These are phyloP conservation scores for Thuja plicata DNA, from an alignment of 83 land plant genomes.

Conservation along the genomic window DNA sequence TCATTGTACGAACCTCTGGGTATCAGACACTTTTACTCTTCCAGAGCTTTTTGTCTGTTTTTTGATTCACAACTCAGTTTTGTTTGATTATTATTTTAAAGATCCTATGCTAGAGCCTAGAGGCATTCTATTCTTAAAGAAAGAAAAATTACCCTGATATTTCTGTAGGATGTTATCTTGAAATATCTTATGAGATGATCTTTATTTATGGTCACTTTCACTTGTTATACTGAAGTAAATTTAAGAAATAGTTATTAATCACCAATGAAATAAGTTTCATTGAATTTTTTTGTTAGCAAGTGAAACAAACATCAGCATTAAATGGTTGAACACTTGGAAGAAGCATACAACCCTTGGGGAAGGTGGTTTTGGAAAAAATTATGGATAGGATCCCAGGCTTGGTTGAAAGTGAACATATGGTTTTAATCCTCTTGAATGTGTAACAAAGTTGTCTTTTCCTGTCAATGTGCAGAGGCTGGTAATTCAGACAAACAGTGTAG, in stretches of 20 bases:
- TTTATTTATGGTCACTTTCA: background rate
- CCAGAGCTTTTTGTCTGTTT: background rate
- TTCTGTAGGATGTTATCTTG: background rate
- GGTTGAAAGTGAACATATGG: background rate
- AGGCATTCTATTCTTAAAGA: background rate
- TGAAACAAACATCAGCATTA: background rate
- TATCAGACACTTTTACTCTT: background rate
- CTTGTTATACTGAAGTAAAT: background rate
- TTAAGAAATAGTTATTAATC: background rate
- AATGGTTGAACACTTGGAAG: background rate
- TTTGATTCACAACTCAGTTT: background rate
- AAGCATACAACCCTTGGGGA: too few relatives aligned
- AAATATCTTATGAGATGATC: background rate
- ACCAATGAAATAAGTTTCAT: background rate
- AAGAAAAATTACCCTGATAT: background rate
- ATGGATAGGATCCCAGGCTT: slow-evolving; percentile 5
- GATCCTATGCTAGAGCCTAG: too few relatives aligned
- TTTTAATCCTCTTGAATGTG: background rate
- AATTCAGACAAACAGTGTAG: slow-evolving; percentile 62
- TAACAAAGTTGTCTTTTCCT: background rate
- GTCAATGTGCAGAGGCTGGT: slow-evolving; percentile 51
- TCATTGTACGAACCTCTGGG: slow-evolving; percentile 47
- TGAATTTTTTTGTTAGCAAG: background rate
- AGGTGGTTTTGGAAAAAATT: background rate
- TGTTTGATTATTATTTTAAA: background rate